Evolutionary conservation across 768 basidiomycete species (phyloP).

Genomic region (Rhizopogon roseolus): DNA sequence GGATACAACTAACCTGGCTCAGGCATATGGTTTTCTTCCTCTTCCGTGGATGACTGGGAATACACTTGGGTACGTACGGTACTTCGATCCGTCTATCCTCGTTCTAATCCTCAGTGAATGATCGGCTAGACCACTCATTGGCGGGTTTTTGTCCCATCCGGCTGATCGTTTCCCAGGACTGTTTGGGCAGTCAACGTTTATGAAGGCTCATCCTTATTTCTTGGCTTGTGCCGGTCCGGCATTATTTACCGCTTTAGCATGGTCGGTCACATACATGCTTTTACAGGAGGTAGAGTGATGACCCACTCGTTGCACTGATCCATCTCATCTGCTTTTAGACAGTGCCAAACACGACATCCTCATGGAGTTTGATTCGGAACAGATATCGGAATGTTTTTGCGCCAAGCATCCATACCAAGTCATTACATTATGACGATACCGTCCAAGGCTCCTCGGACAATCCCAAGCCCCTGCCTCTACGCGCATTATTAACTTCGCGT

Average conservation of each 20-base stretch:
- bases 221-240: conserved; percentile 59
- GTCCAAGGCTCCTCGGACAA: not conserved
- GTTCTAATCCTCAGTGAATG: not conserved
- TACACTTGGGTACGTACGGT: conserved; percentile 14
- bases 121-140: conserved; percentile 51
- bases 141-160: conserved; percentile 58
- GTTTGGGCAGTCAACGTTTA: conserved; percentile 51
- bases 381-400: conserved; percentile 16
- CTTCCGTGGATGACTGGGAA: conserved; percentile 28
- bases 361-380: conserved; percentile 25
- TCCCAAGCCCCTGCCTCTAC: conserved; percentile 35
- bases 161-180: conserved; percentile 55
- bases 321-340: not conserved
- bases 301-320: not conserved
- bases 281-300: conserved; percentile 41
- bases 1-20: conserved; percentile 51
- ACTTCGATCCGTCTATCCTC: not conserved
- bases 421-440: not conserved
- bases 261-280: conserved; percentile 40
- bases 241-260: conserved; percentile 44
- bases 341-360: conserved; percentile 13
- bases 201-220: conserved; percentile 63
- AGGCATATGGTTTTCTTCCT: conserved; percentile 30
- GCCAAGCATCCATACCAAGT: not conserved
- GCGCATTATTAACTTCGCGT: conserved; percentile 39